Evolutionary conservation across 2,329 filamentous ascomycete species (phyloP), one percentile per base, ranked within the genome.

Genomic region (Monosporascus sp.): DNA sequence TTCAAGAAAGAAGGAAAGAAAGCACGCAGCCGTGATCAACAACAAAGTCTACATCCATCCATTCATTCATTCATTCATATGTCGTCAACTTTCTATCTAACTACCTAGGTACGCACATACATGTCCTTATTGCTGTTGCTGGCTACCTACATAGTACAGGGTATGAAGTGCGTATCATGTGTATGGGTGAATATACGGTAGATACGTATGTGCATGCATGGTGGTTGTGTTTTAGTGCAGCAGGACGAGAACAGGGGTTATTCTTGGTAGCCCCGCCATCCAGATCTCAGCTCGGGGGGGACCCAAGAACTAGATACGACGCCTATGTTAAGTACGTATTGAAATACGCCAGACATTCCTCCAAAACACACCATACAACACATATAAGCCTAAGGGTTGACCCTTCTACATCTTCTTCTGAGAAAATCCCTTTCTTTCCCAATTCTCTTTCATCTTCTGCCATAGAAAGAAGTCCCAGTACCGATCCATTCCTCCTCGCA

Each of bases 371-470:
- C 40, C 19, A 24, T 43, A 43, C 40, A 14, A 46, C 22, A 43
- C 19, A 46, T 46, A 46, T 46, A 46, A 46, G 43, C 20, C 43
- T 24, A 6, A 46, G 20, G 24, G 20, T 46, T 24, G 9, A 44
- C 41, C 41, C 41, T n/a, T n/a, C 38, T 11, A n/a, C 38, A 11
- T 8, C 41, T 31, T n/a, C 24, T 16, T n/a, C 24, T 46, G 7
- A 22, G 43, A 19, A 46, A 46, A 46, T 36, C 24, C 36, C 37
- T 27, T 20, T 50, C 49, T 34, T 43, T 45, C 40, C 17, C 34
- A 24, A 27, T 50, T 38, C 49, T 46, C 43, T 46, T 48, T 44
- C 48, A 48, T 27, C 22, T 20, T 50, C 31, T 26, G n/a, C 45
- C 47, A 24, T 22, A 38, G 31, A 46, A 31, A 31, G 43, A 31